Conservation (phyloP, 73 alveolate species). For the Uronychia binucleata region DNA sequence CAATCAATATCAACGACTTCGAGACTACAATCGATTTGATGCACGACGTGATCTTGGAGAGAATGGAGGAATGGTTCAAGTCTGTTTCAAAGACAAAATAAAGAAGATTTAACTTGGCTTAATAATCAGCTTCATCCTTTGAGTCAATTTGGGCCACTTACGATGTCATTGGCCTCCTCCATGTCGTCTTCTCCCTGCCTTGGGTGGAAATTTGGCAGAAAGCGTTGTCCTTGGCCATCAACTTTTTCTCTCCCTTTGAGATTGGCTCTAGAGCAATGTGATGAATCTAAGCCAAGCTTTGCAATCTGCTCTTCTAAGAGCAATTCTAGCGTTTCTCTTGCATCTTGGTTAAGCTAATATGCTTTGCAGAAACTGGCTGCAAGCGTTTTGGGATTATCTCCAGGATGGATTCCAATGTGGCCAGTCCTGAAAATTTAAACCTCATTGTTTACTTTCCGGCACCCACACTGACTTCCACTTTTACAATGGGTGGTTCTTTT, state of each 20-base stretch:
- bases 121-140: not conserved
- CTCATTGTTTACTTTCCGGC: no score
- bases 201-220: no score
- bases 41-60: constrained; percentile 38
- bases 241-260: no score
- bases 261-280: no score
- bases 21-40: constrained; percentile 39
- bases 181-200: not conserved
- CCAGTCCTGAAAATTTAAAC: no score
- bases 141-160: not conserved
- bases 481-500: constrained; percentile 2
- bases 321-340: constrained; percentile 20
- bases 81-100: not conserved
- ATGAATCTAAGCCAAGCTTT: not conserved
- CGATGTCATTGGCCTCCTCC: not conserved
- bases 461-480: constrained; percentile 47
- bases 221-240: no score
- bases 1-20: constrained; percentile 31
- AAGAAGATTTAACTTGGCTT: not conserved
- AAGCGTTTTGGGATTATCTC: constrained; percentile 37
- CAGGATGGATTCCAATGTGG: constrained; percentile 36
- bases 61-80: constrained; percentile 10
- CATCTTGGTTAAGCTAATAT: constrained; percentile 14
- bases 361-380: constrained; percentile 37
- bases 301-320: constrained; percentile 5